Evolutionary conservation across 2,329 filamentous ascomycete genomes (phyloP), one percentile per base, ranked within the genome.

Genomic region (Amphichorda felina): DNA sequence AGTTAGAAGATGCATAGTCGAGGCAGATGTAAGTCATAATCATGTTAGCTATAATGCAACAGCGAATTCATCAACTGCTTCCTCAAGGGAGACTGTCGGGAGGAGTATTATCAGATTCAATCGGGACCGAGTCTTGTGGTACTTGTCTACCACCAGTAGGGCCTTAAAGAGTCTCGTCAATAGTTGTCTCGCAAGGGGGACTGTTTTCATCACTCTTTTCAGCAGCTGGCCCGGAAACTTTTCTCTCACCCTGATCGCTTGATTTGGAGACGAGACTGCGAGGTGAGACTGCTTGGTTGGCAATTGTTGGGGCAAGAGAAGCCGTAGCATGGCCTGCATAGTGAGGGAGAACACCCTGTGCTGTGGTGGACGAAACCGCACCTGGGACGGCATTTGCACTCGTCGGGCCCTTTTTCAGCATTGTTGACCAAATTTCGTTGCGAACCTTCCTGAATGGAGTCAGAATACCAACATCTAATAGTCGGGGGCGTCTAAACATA

Each of bases 321-420:
- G 68, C 67, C 8, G 68, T 64, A 16, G 69, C 69, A 45, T 72
- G 56, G 14, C 69, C 68, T 8, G 58, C 50, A 38, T 69, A 72
- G 22, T 70, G 66, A 13, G 69, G 70, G 31, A 75, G 51, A 30
- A 67, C 61, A n/a, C 68, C 70, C 19, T 64, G 68, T 7, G 64
- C 70, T 10, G 68, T 73, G 30, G 63, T 66, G 4, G 70, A 66
- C 3, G 68, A 70, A 33, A 75, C 53, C 8, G 68, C 56, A 34
- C 68, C 57, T 9, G 65, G 64, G 30, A 65, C 54, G 7, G 51
- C 63, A 30, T 55, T 55, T 31, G 57, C 63, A 39, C 64, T 70
- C 10, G 67, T 55, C 25, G 66, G 60, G n/a, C 64, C 64, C 44
- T 65, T 70, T 50, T 66, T 70, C 44, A 70, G 47, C 55, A 72